A percentile compares a stretch with the other conserved stretches of the same genome.
phyloP scores from a whole-genome alignment of 305 asterid genomes.

The Fraxinus sp. region DNA sequence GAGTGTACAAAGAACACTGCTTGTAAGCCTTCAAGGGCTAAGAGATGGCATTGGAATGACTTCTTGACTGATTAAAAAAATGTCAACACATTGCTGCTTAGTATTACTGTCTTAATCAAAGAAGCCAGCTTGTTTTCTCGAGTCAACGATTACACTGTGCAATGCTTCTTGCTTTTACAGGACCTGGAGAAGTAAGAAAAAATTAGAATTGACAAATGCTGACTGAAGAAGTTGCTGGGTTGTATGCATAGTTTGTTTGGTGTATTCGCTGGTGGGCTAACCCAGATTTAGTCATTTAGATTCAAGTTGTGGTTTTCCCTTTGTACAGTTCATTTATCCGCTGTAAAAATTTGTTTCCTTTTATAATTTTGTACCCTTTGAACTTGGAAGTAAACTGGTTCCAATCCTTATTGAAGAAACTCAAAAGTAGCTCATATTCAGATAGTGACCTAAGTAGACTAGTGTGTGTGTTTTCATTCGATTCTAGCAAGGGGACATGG shows the following conservation, averaged over 20 bases:
- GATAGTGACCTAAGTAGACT: neutral
- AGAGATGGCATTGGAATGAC: slow-evolving; percentile 57
- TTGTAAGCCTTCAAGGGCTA: slow-evolving; percentile 73
- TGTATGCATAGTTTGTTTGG: slow-evolving; percentile 12
- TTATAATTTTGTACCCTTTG: slow-evolving; percentile 16
- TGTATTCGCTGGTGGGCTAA: slow-evolving; percentile 17
- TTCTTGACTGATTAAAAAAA: slow-evolving; percentile 20
- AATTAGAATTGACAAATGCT: slow-evolving; percentile 18
- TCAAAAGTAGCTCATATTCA: neutral
- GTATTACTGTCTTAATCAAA: neutral
- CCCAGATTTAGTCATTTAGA: neutral
- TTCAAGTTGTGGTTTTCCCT: slow-evolving; percentile 1
- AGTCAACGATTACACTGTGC: neutral
- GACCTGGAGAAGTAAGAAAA: slow-evolving; percentile 4
- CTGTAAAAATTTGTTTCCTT: slow-evolving; percentile 23
- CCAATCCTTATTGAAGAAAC: neutral
- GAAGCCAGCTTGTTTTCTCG: neutral
- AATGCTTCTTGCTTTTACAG: neutral
- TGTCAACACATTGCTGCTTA: neutral
- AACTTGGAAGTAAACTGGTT: slow-evolving; percentile 18
- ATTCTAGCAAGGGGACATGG: neutral
- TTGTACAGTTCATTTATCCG: slow-evolving; percentile 23
- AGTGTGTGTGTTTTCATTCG: neutral
- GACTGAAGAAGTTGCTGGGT: slow-evolving; percentile 12
- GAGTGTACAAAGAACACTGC: slow-evolving; percentile 77